Base-by-base conservation (phyloP, 768 basidiomycete genomes). In the Suillus spraguei region DNA sequence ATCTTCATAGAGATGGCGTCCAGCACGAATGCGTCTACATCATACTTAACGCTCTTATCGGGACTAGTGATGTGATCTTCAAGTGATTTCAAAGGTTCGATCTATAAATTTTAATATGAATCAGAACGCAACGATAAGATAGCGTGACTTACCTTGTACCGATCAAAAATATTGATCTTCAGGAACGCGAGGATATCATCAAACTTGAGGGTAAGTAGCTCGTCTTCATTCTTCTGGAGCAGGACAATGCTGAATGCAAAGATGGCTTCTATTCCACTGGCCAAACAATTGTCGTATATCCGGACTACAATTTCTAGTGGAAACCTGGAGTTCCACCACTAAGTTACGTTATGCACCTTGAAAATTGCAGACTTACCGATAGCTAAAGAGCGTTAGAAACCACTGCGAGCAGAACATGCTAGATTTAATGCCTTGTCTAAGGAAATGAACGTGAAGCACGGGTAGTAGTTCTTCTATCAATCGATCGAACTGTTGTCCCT, bases 371-470 rank as follows among this genome's bases (percentile, higher is more conserved):
- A 72, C 84, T 69, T 71, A 90, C 94, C 94, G 87, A 76, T 97
- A 98, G 72, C 94, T 93, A 80, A 99, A 99, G 74, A 99, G 78
- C 0, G 97, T 99, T 72, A 99, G 81, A 76, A 99, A 98, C 97
- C 97, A 99, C 67, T 99, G 97, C 16, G 94, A 95, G 71, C 94
- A 97, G 73, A 91, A 99, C 95, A 99, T 99, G 78, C 92, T 96
- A 53, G 94, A 95, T 75, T 98, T 99, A 72, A 99, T 80, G 36
- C 96, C 97, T 76, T 97, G 92, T 36, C 96, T 87, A 36, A 97
- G 77, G 70, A 99, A 93, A 76, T 99, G 97, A 28, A 97, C 79
- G 70, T 99, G 95, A 7, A 99, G 80, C 5, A 96, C 92, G 5
- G 97, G 97, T 4, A 98, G 79, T 11, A 97, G 72, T 67, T 99